A percentile compares a stretch with the other conserved stretches of the same genome.
These are phyloP conservation scores for Termitomyces sp. DNA, from an alignment of 768 basidiomycete genomes.

Conservation along the genomic window DNA sequence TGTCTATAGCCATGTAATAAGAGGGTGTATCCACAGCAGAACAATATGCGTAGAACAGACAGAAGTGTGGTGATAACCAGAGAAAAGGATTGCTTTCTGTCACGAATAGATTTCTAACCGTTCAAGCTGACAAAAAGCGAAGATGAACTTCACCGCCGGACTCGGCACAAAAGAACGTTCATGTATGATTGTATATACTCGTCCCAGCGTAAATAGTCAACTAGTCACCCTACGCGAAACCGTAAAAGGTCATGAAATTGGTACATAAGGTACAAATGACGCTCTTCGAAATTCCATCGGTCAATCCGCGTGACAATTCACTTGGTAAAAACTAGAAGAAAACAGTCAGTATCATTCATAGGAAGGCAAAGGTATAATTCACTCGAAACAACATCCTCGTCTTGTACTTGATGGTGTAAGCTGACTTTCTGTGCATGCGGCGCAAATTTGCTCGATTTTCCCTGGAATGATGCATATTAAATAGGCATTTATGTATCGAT, in stretches of 20 bases:
- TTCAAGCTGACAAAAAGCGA: not conserved
- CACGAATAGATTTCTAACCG: not conserved
- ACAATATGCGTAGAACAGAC: not conserved
- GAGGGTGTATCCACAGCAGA: not conserved
- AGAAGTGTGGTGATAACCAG: not conserved
- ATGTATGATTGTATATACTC: no score
- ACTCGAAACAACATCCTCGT: conserved; percentile 90
- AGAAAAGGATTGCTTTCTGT: not conserved
- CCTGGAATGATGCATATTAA: conserved; percentile 36
- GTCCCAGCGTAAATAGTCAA: no score
- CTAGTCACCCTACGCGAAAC: no score
- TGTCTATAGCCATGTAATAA: conserved; percentile 2
- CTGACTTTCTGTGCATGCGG: conserved; percentile 96
- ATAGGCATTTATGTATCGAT: not conserved
- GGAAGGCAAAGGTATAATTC: conserved; percentile 23
- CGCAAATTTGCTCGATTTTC: conserved; percentile 89
- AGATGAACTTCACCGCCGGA: not conserved
- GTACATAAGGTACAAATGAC: not conserved
- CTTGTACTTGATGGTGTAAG: conserved; percentile 73
- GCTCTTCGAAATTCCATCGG: not conserved
- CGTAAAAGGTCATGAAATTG: not conserved
- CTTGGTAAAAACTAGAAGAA: conserved; percentile 24
- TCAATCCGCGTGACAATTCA: conserved; percentile 2
- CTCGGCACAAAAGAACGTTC: not conserved
- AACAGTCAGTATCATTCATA: not conserved